Evolutionary conservation across 768 basidiomycete species (phyloP), one percentile per base, ranked within the genome.

Genomic region (Xanthoconium stramineum): DNA sequence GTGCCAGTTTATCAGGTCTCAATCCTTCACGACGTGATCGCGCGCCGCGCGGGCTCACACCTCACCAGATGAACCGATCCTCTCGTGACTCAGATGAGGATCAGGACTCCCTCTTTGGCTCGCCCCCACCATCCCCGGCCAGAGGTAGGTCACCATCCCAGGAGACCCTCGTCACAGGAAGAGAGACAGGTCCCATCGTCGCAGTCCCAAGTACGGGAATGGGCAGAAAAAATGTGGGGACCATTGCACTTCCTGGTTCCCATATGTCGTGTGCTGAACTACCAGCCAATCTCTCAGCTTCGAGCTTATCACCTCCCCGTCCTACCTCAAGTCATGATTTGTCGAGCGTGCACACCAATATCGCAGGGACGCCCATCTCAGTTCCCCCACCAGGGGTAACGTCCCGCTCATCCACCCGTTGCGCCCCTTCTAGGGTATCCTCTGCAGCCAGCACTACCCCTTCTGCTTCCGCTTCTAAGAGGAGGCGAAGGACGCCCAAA

Each of bases 221-320:
- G 53, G 35, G 53, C 57, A 57, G 53, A 57, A 65, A 63, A 72
- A 91, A 92, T 83, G 90, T 92, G 89, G 89, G 89, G 89, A 87
- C 89, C 88, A 91, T 91, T 91, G 90, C 90, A 91, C 90, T 91
- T 89, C 88, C 88, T 91, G 90, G 89, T 83, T 89, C 88, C 89
- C 89, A 88, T 78, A 80, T 72, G 70, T 73, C 77, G 74, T 79
- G 78, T 88, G 88, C 88, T 91, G 87, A 91, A 91, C 80, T 85
- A 76, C 81, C 88, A 76, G 80, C 86, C 78, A 76, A 83, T 78
- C 84, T 85, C 83, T 73, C 86, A 89, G 88, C 83, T 78, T 80
- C 79, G 76, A 79, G 80, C 72, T 75, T 78, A 74, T 55, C 66
- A 40, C 43, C 46, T 49, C 28, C 58, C 17, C 49, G 37, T 45